phyloP scores from a whole-genome alignment of 2,329 filamentous ascomycete species.

The Periconia sp. region DNA sequence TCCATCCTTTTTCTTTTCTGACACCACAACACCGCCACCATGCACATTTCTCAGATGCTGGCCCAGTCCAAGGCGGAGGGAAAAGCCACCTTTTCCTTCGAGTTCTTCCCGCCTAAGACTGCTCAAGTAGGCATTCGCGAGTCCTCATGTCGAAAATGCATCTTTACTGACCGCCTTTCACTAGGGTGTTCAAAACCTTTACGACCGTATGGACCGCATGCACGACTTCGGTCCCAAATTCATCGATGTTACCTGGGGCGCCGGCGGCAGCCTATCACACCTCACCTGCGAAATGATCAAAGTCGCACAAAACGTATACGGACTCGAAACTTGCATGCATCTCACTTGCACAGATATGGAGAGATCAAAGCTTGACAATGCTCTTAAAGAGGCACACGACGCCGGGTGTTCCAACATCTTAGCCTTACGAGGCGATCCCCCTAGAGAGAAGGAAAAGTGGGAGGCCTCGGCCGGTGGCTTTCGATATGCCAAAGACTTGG shows the following conservation, averaged over 20 bases:
- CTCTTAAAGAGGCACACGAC: conserved; percentile 85
- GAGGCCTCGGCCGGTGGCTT: conserved; percentile 84
- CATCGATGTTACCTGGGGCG: conserved; percentile 98
- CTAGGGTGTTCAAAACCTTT: conserved; percentile 92
- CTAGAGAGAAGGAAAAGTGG: conserved; percentile 92
- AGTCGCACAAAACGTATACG: conserved; percentile 91
- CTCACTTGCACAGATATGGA: conserved; percentile 99
- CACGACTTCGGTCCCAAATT: conserved; percentile 91
- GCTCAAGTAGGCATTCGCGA: conserved; percentile 60
- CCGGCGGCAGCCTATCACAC: conserved; percentile 86
- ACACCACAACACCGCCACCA: conserved; percentile 50
- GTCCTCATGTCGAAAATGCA: background rate
- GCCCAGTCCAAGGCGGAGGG: conserved; percentile 75
- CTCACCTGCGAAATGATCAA: conserved; percentile 97
- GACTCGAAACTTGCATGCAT: conserved; percentile 98
- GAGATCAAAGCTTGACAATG: conserved; percentile 84
- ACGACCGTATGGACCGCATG: conserved; percentile 99
- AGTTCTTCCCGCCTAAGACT: conserved; percentile 99
- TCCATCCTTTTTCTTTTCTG: background rate
- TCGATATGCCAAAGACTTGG: conserved; percentile 88
- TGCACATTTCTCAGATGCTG: conserved; percentile 96
- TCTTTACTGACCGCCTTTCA: conserved; percentile 12
- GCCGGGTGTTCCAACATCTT: conserved; percentile 97
- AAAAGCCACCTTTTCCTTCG: conserved; percentile 93
- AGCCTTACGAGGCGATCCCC: conserved; percentile 89